Evolutionary conservation across 495 filamentous ascomycete species (phyloP).

Genomic region (Penicillium ochrochloron): DNA sequence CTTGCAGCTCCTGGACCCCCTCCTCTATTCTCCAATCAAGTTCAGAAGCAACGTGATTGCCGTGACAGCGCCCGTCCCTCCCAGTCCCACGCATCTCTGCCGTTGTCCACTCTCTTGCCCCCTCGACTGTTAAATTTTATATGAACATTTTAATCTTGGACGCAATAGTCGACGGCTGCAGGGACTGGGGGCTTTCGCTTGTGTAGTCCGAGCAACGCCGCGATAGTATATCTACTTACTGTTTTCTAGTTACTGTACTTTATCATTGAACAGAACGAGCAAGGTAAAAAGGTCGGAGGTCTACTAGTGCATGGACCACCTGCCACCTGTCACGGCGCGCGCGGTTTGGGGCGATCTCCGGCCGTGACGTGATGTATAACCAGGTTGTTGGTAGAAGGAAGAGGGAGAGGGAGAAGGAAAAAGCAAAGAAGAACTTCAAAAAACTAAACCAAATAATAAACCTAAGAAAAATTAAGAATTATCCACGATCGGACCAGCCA

Average conservation of each 20-base stretch:
- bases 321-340: slow-evolving; percentile 35
- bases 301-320: slow-evolving; percentile 30
- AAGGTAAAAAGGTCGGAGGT: slow-evolving; percentile 8
- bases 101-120: neutral
- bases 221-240: neutral
- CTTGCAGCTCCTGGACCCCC: slow-evolving; percentile 11
- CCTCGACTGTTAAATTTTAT: slow-evolving; percentile 5
- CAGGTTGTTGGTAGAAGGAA: neutral
- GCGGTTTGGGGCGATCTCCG: slow-evolving; percentile 20
- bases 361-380: slow-evolving; percentile 22
- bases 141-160: slow-evolving; percentile 3
- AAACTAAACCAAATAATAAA: slow-evolving; percentile 2
- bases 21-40: slow-evolving; percentile 5
- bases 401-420: neutral
- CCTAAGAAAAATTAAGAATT: neutral
- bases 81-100: neutral
- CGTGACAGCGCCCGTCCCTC: slow-evolving; percentile 1
- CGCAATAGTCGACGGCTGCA: neutral
- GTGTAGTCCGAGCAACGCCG: slow-evolving; percentile 6
- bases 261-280: neutral
- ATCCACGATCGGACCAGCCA: slow-evolving; percentile 7
- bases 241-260: neutral
- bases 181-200: neutral
- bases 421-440: neutral
- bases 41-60: slow-evolving; percentile 7